Base-by-base conservation (phyloP, 805 yeast genomes). In the Metschnikowia matae region DNA sequence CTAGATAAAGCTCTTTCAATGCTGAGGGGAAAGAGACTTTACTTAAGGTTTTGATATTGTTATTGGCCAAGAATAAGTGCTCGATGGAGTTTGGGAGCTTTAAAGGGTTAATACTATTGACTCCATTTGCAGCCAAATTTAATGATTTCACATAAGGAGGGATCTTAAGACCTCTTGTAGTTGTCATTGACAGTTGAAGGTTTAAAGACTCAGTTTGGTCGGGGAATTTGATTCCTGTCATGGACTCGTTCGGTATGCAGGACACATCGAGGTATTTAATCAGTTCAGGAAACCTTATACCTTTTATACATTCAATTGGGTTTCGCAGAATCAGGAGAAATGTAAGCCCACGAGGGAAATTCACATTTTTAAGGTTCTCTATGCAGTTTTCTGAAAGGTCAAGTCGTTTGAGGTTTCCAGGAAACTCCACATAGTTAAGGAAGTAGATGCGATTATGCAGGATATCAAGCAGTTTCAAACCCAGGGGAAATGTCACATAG, bases 181-280 rank as follows among this genome's bases (percentile, higher is more conserved):
- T 72, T 5, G 77, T 71, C 77, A 73, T 74, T 2, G 76, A 70
- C 47, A 69, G 70, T 54, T 73, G 77, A 11, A 74, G 56, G 51
- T 74, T 74, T 45, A 74, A 64, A 1, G 61, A 62, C 20, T 58
- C 57, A 31, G 69, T 56, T 61, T 58, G 63, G 48, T 74, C 78
- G 1, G 78, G 78, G 46, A 74, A 72, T 51, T 70, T 73, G n/a
- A 74, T 65, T 1, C 78, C 76, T 0, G 77, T 68, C 78, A 74
- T 73, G 8, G 74, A 66, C 54, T 74, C 78, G 53, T 73, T 74
- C 3, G 78, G 78, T 7, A 73, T 66, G 48, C 71, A 70, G 6
- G 77, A 71, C 10, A 71, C 51, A 52, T 74, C 78, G 54, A 74
- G 61, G 52, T 64, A 64, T 40, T 60, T 60, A 34, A 74, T 53